Evolutionary conservation across 495 filamentous ascomycete genomes (phyloP).

Genomic region (Cryomyces minteri): DNA sequence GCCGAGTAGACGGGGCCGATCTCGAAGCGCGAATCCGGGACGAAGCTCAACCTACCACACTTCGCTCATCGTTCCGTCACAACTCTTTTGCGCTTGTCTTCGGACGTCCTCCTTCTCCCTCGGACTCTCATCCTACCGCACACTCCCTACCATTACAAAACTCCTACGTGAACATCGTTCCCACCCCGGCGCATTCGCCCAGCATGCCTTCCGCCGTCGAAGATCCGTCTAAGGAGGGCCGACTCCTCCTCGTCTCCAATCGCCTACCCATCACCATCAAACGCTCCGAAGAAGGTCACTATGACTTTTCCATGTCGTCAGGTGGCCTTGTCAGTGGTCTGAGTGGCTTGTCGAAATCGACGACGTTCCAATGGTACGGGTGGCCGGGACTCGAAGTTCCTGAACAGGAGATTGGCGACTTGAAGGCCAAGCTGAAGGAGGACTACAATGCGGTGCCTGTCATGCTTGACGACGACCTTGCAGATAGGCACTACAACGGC

Average conservation of each 20-base stretch:
- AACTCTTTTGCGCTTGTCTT: no score
- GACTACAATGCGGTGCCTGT: slow-evolving; percentile 34
- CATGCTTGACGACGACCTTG: slow-evolving; percentile 33
- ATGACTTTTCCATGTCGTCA: slow-evolving; percentile 86
- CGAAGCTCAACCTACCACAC: no score
- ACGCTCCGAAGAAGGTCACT: slow-evolving; percentile 61
- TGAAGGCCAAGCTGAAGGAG: slow-evolving; percentile 23
- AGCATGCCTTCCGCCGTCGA: slow-evolving; percentile 9
- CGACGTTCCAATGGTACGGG: slow-evolving; percentile 92
- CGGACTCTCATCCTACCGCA: no score
- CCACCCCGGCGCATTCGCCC: not conserved
- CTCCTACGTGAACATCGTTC: not conserved
- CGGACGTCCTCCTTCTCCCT: no score
- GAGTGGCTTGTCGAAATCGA: slow-evolving; percentile 75
- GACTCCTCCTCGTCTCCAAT: slow-evolving; percentile 76
- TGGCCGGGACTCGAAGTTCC: slow-evolving; percentile 76
- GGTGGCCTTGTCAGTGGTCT: slow-evolving; percentile 85
- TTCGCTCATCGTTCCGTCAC: no score
- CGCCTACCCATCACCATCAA: slow-evolving; percentile 92
- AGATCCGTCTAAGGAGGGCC: slow-evolving; percentile 9
- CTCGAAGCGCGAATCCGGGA: slow-evolving; percentile 53
- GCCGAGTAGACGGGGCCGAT: slow-evolving; percentile 90
- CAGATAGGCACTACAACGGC: slow-evolving; percentile 39
- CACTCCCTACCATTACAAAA: not conserved
- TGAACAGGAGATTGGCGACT: slow-evolving; percentile 20